These are phyloP conservation scores for Drechslerella dactyloides DNA, from an alignment of 2,329 filamentous ascomycete genomes.

Conservation along the genomic window DNA sequence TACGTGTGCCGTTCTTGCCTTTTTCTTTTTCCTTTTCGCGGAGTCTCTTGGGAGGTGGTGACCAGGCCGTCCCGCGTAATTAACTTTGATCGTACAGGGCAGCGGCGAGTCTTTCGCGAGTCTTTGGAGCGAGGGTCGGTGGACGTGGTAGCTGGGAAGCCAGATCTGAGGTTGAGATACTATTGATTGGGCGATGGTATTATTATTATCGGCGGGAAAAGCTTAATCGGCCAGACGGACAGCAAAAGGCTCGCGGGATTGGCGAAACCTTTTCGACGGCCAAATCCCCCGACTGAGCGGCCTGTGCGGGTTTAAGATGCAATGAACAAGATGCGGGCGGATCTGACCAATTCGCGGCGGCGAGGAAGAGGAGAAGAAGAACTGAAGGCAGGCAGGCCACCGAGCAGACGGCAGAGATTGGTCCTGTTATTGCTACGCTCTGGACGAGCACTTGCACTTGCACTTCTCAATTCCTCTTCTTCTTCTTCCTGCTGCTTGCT, in stretches of 20 bases:
- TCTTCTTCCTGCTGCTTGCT: constrained; percentile 1
- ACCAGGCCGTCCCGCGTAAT: constrained; percentile 28
- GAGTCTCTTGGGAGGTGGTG: constrained; percentile 21
- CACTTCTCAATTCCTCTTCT: too few relatives aligned
- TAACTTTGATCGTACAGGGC: neutral
- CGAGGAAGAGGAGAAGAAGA: too few relatives aligned
- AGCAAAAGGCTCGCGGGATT: constrained; percentile 9
- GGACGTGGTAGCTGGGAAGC: neutral
- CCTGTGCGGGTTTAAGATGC: too few relatives aligned
- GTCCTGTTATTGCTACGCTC: too few relatives aligned
- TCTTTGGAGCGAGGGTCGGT: neutral
- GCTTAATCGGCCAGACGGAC: constrained; percentile 14
- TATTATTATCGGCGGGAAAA: constrained; percentile 2
- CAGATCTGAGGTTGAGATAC: neutral
- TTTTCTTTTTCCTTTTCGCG: constrained; percentile 13
- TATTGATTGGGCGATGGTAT: neutral
- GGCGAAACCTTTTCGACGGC: constrained; percentile 18
- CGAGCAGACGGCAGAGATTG: too few relatives aligned
- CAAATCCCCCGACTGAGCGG: neutral
- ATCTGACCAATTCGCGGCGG: neutral
- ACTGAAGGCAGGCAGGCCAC: too few relatives aligned
- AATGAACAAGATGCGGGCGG: neutral
- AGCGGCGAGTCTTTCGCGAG: neutral
- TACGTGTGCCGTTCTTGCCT: constrained; percentile 26
- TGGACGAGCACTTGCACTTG: too few relatives aligned